Base-by-base conservation (phyloP, 2,329 filamentous ascomycete species). In the Metarhizium sp. region DNA sequence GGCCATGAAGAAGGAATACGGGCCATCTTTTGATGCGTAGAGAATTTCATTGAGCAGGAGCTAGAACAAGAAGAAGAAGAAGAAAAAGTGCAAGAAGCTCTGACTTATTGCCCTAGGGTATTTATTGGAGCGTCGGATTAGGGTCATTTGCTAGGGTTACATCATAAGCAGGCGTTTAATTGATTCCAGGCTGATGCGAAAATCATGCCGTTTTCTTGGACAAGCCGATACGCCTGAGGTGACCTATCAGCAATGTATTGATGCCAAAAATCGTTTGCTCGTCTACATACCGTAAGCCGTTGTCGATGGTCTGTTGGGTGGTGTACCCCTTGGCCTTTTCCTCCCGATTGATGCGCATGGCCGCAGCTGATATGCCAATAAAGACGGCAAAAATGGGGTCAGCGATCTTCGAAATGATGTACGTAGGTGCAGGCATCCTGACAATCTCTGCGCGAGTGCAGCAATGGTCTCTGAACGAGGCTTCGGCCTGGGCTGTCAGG, bases 1-100 rank as follows among this genome's bases (percentile, higher is more conserved):
- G 69, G 84, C 84, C 51, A 84, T 87, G 82, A 84, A 78, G 71
- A 85, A 82, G 67, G 85, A 87, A 66, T 85, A 84, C 61, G 80
- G 79, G 0, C 72, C 75, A n/a, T 73, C 70, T 10, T 78, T 75
- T 64, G 71, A 72, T 34, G 64, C 63, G 54, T 75, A 30, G 38
- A 16, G 1, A 14, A 25, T 6, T 13, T 16, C 13, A 13, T 16
- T 14, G 13, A 16, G 13, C 38, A 14, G 38, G 3, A 40, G 5
- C 4, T 11, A 40, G 13, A 40, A 40, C 4, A 14, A 40, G 13
- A 40, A 40, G 1, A 40, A 45, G 32, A 34, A 34, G 4, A 34
- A 11, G 32, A 7, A 34, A 34, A 7, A 5, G 6, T 34, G 32
- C 32, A 7, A 34, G 6, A 11, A 11, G 32, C 32, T 34, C 32